phyloP scores from a whole-genome alignment of 345 rosid genomes.

The Eucalyptus sp. region DNA sequence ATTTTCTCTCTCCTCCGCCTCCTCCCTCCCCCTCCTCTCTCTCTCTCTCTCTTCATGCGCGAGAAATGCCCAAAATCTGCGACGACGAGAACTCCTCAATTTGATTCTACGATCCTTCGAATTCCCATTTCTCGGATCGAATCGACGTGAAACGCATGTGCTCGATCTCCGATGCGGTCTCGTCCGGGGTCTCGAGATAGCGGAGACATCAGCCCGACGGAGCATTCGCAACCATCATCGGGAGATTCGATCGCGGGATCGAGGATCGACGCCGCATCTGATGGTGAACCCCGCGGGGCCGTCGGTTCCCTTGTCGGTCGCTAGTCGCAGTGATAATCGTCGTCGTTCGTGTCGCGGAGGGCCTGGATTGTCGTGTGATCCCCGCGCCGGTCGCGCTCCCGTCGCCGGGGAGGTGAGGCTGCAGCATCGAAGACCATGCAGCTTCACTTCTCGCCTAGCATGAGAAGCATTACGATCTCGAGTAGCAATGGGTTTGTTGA shows the following conservation, averaged over 20 bases:
- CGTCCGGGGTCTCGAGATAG: conserved; percentile 2
- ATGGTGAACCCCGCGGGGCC: conserved; percentile 37
- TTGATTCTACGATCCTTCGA: neutral
- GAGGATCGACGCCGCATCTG: conserved; percentile 35
- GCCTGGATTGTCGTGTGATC: neutral
- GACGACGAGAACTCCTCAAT: neutral
- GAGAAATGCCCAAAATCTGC: conserved; percentile 1
- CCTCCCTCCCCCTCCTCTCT: neutral
- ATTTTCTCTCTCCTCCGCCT: conserved; percentile 12
- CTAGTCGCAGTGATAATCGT: neutral
- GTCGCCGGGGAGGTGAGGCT: conserved; percentile 36
- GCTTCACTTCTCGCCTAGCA: conserved; percentile 99
- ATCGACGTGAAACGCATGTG: neutral
- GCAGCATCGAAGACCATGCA: conserved; percentile 64
- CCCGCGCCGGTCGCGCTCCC: neutral
- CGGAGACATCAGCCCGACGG: neutral
- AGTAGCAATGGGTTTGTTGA: conserved; percentile 98
- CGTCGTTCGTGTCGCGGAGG: neutral
- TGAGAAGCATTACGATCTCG: conserved; percentile 99
- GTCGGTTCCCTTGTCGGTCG: neutral
- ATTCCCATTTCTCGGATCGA: neutral
- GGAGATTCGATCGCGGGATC: conserved; percentile 4
- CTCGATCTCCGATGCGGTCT: conserved; percentile 46
- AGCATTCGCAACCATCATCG: neutral
- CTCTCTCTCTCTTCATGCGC: neutral